Conservation (phyloP, 345 rosid genomes). For the Lepidium aucheri region DNA sequence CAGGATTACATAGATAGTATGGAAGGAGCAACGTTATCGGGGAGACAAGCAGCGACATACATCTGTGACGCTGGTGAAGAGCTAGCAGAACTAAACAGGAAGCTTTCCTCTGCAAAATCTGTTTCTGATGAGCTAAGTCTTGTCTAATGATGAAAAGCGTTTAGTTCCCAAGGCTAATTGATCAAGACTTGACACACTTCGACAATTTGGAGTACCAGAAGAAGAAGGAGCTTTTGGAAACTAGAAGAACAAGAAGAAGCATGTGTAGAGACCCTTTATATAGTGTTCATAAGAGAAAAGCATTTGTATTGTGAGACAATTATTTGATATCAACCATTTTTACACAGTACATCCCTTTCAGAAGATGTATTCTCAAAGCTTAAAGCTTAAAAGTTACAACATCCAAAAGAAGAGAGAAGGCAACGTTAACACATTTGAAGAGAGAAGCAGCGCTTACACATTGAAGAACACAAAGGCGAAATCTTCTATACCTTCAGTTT, state of each 20-base stretch:
- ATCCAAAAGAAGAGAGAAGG: not conserved
- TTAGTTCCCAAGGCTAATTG: not conserved
- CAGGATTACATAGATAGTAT: slow-evolving; percentile 99
- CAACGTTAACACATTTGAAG: not conserved
- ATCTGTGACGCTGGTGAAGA: slow-evolving; percentile 82
- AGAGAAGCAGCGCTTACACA: no score
- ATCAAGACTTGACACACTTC: not conserved
- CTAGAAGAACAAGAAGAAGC: not conserved
- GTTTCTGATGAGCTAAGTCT: slow-evolving; percentile 63
- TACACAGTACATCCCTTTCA: not conserved
- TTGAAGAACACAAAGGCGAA: not conserved
- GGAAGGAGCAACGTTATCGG: slow-evolving; percentile 97
- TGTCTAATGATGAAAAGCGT: slow-evolving; percentile 29
- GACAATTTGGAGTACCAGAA: not conserved
- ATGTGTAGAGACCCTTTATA: not conserved
- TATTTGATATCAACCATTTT: slow-evolving; percentile 2
- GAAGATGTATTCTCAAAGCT: not conserved
- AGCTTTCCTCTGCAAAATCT: slow-evolving; percentile 31
- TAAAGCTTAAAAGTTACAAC: not conserved
- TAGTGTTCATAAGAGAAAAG: not conserved
- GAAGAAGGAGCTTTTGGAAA: not conserved
- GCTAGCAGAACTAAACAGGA: slow-evolving; percentile 57
- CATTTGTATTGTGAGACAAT: not conserved
- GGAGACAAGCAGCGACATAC: slow-evolving; percentile 88
- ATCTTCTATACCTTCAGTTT: not conserved